Evolutionary conservation across 371 early-diverging fungal genomes (phyloP), one percentile per base, ranked within the genome.

Genomic region (Rhizopus arrhizus): DNA sequence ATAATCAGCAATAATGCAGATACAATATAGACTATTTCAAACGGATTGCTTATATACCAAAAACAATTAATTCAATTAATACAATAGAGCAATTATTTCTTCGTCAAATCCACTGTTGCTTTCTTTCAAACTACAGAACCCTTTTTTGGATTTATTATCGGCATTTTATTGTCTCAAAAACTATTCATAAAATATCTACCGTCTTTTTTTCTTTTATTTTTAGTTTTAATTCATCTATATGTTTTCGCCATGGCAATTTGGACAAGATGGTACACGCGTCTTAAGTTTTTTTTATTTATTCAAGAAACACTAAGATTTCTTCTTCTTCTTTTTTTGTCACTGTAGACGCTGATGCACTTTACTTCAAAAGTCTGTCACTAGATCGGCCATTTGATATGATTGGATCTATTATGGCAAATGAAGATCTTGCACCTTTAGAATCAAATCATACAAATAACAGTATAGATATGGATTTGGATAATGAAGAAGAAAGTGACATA

Each of bases 401-500:
- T 35, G 36, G 35, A 35, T 35, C 52, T n/a, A 16, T 51, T 15
- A 11, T 28, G 9, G n/a, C 8, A 34, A 6, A n/a, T 15, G 29
- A 34, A 3, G 13, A 32, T 5, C 33, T 9, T 49, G 15, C n/a
- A 3, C 4, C 33, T 15, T 22, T 15, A n/a, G 52, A 35, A 12
- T 35, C 36, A 8, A 32, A 34, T 10, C 32, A 16, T 11, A 11
- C 49, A 9, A 11, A 9, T 33, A 16, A 36, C 8, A 16, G 16
- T 12, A 0, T 29, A 15, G 9, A 3, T 34, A 51, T 36, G 13
- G 35, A 11, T 29, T 28, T 36, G 29, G 52, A 35, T 11, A 8
- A 33, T 34, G 35, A 55, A 55, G 52, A 58, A 51, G 56, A 59
- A 16, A 46, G 56, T 3, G 68, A 64, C 15, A 22, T 64, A 36